Evolutionary conservation across 1,284 basidiomycete genomes (phyloP).

Genomic region (Fomitopsis palustris): DNA sequence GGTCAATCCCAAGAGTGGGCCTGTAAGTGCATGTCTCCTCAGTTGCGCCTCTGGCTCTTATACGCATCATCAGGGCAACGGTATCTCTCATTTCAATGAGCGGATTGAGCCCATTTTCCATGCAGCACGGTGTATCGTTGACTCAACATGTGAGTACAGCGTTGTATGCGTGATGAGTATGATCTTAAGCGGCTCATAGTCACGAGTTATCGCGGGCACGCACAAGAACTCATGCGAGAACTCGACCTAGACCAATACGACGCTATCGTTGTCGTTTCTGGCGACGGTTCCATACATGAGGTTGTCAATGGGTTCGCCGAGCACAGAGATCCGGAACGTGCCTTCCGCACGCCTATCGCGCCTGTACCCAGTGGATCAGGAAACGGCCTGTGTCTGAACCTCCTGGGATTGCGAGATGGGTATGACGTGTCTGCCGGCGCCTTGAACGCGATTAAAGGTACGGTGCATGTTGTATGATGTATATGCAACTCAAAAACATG

Average conservation of each 20-base stretch:
- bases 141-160: constrained; percentile 49
- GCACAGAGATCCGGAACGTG: constrained; percentile 64
- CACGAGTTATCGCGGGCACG: constrained; percentile 74
- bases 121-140: constrained; percentile 70
- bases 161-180: too few relatives aligned
- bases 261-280: constrained; percentile 81
- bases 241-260: constrained; percentile 66
- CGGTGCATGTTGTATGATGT: constrained; percentile 3
- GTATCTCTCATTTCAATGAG: constrained; percentile 54
- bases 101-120: constrained; percentile 78
- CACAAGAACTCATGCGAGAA: constrained; percentile 62
- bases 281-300: constrained; percentile 90
- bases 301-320: constrained; percentile 89
- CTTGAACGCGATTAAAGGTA: constrained; percentile 87
- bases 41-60: background rate
- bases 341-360: constrained; percentile 75
- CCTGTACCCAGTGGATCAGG: constrained; percentile 90
- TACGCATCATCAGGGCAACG: constrained; percentile 58
- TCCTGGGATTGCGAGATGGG: constrained; percentile 73
- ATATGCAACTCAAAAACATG: background rate
- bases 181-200: constrained; percentile 40
- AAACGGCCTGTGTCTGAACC: constrained; percentile 77
- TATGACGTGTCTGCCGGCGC: constrained; percentile 73
- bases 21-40: constrained; percentile 21
- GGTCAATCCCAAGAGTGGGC: constrained; percentile 88